Conservation (phyloP, 2,329 filamentous ascomycete species). For the Botryosphaeria dothidea region DNA sequence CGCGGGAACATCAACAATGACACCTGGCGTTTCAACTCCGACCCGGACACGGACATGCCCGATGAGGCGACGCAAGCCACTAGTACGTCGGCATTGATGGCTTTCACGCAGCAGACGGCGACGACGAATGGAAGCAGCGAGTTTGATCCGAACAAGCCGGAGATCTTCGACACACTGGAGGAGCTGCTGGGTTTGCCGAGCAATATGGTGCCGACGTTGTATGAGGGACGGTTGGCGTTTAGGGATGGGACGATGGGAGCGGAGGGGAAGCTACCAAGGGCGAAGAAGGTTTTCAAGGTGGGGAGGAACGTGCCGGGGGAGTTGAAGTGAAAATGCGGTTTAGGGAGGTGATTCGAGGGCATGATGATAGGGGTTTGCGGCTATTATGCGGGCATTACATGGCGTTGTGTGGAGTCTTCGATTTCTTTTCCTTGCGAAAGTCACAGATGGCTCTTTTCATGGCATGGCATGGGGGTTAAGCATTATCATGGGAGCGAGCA, state of each 20-base stretch:
- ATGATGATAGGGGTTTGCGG: background rate
- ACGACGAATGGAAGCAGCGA: background rate
- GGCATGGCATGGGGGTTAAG: no score
- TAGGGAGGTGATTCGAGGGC: background rate
- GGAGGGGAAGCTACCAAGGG: constrained; percentile 18
- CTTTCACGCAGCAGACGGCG: background rate
- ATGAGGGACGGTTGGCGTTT: constrained; percentile 32
- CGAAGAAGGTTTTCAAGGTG: constrained; percentile 18
- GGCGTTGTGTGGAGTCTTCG: no score
- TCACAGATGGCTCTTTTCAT: no score
- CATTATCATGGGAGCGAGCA: no score
- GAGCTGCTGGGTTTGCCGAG: constrained; percentile 28
- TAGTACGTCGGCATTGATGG: no score
- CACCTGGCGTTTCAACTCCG: background rate
- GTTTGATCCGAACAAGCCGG: background rate
- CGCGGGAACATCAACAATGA: background rate
- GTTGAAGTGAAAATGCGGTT: no score
- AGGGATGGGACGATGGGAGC: constrained; percentile 29
- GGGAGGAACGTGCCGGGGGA: constrained; percentile 20
- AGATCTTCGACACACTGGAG: constrained; percentile 14
- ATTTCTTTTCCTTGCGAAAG: no score
- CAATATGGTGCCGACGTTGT: constrained; percentile 28
- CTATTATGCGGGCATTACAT: background rate
- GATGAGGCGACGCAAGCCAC: background rate
- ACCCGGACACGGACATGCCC: constrained; percentile 1